Conservation (phyloP, 768 basidiomycete genomes). For the Pluteus cervinus region DNA sequence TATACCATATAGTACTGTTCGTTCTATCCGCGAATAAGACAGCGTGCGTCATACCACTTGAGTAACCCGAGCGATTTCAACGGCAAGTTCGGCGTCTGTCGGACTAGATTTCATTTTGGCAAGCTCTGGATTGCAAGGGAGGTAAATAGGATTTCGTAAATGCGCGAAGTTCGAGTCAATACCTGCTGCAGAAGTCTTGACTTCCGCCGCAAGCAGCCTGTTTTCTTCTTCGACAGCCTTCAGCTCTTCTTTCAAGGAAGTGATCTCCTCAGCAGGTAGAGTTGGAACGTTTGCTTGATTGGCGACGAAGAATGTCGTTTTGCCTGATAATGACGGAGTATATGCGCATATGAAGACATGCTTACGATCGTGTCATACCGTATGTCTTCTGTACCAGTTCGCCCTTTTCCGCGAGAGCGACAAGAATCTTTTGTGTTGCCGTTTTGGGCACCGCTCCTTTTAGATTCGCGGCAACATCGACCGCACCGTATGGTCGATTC, state of each 20-base stretch:
- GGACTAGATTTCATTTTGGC: conserved; percentile 56
- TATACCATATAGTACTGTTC: conserved; percentile 25
- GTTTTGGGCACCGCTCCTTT: conserved; percentile 87
- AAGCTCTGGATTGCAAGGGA: conserved; percentile 44
- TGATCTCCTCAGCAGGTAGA: conserved; percentile 55
- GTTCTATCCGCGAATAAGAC: conserved; percentile 40
- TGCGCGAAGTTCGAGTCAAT: neutral
- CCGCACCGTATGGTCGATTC: conserved; percentile 92
- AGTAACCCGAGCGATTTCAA: conserved; percentile 45
- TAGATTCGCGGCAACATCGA: conserved; percentile 86
- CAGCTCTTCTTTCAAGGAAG: conserved; percentile 53
- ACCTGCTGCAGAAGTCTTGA: conserved; percentile 47
- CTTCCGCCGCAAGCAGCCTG: conserved; percentile 41
- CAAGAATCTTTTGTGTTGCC: conserved; percentile 77
- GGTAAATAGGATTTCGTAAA: neutral
- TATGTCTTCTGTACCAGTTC: conserved; percentile 79
- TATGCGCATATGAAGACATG: conserved; percentile 10
- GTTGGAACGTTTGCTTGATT: conserved; percentile 72
- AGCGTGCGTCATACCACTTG: no score
- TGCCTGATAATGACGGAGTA: conserved; percentile 41
- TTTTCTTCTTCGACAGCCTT: conserved; percentile 55
- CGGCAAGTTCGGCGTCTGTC: conserved; percentile 61
- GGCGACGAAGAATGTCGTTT: conserved; percentile 81
- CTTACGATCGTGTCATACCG: conserved; percentile 51
- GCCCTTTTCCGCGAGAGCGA: conserved; percentile 79